Evolutionary conservation across 805 yeast species (phyloP), one percentile per base, ranked within the genome.

Genomic region (Yamadazyma takamatsuzukensis): DNA sequence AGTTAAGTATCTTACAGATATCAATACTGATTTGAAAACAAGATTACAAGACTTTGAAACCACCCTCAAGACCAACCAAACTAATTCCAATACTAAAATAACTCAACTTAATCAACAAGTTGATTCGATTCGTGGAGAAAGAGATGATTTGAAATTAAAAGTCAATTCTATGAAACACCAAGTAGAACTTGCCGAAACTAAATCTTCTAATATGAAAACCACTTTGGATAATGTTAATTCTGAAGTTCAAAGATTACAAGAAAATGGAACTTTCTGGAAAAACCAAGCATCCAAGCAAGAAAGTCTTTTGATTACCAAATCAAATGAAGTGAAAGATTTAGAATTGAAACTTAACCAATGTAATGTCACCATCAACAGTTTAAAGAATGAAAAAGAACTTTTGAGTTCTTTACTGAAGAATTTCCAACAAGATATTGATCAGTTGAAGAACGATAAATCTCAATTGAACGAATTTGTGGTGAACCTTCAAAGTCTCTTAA

Each of bases 401-500:
- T 68, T 77, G 67, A 55, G 62, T 24, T 48, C 74, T 0, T 47
- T 71, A 10, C 80, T 78, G 41, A 53, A 59, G 12, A 61, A 81
- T 8, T 53, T 83, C 18, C 60, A 69, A 19, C 58, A 60, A 10
- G 86, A 83, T 40, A 67, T 78, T 25, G 56, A 60, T 6, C 70
- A 64, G 18, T 56, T 83, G 34, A 59, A 68, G 27, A 68, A 69
- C 3, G 95, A 87, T 48, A 78, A 75, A 45, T 54, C 70, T 5
- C 69, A 75, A 32, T 59, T 85, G 25, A 78, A 72, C 43, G 68
- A 74, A 3, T 62, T 79, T 37, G 68, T 83, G 7, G 53, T 72
- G 6, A 80, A 72, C 45, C 57, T 85, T 27, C 90, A 84, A 53
- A 48, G 76, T 2, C 49, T 76, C 24, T 76, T 77, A 35, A 67